A percentile compares a stretch with the other conserved stretches of the same genome.
phyloP scores from a whole-genome alignment of 495 filamentous ascomycete genomes.

The Hypomontagnella monticulosa region DNA sequence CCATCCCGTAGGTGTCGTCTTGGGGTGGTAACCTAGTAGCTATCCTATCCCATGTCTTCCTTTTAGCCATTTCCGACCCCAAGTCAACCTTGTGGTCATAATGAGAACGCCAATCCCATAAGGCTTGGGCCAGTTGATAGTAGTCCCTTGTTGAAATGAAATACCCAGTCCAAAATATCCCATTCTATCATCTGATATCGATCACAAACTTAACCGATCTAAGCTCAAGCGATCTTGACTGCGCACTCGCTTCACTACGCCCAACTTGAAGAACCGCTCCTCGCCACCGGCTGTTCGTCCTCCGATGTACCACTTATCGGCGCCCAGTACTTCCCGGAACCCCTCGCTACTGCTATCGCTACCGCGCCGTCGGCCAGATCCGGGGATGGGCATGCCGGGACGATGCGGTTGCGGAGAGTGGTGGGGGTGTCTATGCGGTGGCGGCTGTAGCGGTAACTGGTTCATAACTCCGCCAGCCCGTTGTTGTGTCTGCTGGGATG shows the following conservation, averaged over 20 bases:
- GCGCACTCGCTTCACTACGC: slow-evolving; percentile 63
- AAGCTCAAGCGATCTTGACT: slow-evolving; percentile 66
- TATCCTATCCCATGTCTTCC: neutral
- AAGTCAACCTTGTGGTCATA: too few species aligned
- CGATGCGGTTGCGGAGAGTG: slow-evolving; percentile 38
- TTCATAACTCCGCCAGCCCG: slow-evolving; percentile 52
- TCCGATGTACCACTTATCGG: slow-evolving; percentile 88
- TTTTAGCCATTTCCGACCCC: neutral
- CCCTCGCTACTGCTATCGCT: slow-evolving; percentile 81
- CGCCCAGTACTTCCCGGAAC: slow-evolving; percentile 78
- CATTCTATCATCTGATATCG: neutral
- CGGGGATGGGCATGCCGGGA: slow-evolving; percentile 50
- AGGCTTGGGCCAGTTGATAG: neutral
- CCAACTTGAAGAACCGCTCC: slow-evolving; percentile 83
- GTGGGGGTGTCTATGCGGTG: slow-evolving; percentile 43
- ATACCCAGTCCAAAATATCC: neutral
- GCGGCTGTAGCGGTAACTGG: slow-evolving; percentile 56
- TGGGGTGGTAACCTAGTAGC: too few species aligned
- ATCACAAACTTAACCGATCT: slow-evolving; percentile 66
- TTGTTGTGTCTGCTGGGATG: slow-evolving; percentile 48
- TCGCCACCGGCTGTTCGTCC: slow-evolving; percentile 85
- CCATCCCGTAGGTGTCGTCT: neutral
- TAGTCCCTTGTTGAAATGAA: neutral
- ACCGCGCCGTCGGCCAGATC: slow-evolving; percentile 67
- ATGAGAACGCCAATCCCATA: too few species aligned